These are phyloP conservation scores for Sesbania bispinosa DNA, from an alignment of 306 rosid species.

Conservation along the genomic window DNA sequence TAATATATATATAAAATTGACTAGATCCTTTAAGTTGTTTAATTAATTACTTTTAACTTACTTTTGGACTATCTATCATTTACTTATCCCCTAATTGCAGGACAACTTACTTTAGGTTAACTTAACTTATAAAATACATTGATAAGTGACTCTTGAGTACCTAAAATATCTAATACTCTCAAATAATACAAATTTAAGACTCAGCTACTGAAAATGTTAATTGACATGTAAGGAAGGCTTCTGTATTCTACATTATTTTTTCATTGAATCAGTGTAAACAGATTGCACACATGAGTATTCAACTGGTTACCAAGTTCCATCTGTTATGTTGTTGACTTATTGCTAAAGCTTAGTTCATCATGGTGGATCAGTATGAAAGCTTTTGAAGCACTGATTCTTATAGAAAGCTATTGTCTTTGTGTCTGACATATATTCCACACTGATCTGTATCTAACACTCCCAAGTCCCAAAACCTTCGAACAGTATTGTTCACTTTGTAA, in stretches of 20 bases:
- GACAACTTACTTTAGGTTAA: neutral
- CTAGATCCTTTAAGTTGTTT: neutral
- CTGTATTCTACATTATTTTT: neutral
- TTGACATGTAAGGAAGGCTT: neutral
- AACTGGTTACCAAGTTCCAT: neutral
- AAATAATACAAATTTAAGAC: neutral
- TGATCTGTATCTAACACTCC: neutral
- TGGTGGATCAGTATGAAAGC: neutral
- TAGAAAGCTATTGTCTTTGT: neutral
- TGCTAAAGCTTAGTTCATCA: neutral
- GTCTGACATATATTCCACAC: neutral
- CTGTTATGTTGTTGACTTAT: neutral
- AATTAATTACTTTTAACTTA: neutral
- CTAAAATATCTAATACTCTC: neutral
- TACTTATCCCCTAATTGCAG: neutral
- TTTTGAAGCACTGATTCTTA: neutral
- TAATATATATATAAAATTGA: neutral
- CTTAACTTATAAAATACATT: neutral
- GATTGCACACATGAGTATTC: neutral
- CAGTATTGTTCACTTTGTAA: neutral
- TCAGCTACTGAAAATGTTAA: neutral
- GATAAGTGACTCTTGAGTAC: neutral
- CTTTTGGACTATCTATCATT: neutral
- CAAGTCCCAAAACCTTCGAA: neutral
- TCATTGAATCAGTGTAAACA: conserved; percentile 5